These are phyloP conservation scores for Lepidium africanum DNA, from an alignment of 345 rosid species.

Conservation along the genomic window DNA sequence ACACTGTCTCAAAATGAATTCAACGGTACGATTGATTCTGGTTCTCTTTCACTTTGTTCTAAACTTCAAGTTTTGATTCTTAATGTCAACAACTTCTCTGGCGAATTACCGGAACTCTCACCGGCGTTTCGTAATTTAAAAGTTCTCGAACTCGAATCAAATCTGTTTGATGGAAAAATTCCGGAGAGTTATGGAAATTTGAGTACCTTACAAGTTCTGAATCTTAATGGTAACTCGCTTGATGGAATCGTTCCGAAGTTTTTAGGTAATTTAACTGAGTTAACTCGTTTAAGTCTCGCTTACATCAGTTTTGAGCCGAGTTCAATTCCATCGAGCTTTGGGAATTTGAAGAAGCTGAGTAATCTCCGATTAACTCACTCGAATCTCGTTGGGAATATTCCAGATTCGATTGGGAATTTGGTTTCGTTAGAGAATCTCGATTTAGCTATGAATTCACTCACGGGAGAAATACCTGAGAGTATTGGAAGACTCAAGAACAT, in stretches of 20 bases:
- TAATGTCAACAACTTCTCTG: conserved; percentile 34
- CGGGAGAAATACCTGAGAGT: conserved; percentile 44
- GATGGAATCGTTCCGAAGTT: conserved; percentile 45
- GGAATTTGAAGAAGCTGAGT: conserved; percentile 48
- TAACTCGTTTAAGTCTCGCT: conserved; percentile 37
- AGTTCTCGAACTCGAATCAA: conserved; percentile 39
- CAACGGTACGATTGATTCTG: conserved; percentile 36
- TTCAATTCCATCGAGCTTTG: conserved; percentile 41
- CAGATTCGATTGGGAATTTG: conserved; percentile 42
- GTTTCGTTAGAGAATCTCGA: conserved; percentile 39
- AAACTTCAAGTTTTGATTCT: conserved; percentile 35
- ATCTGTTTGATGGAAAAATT: conserved; percentile 44
- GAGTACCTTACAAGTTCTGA: conserved; percentile 28
- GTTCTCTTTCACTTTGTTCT: conserved; percentile 43
- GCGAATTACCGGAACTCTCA: conserved; percentile 49
- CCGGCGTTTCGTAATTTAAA: conserved; percentile 24
- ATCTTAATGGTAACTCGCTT: conserved; percentile 29
- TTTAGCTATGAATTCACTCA: conserved; percentile 34
- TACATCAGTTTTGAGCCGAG: conserved; percentile 36
- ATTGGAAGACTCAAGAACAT: conserved; percentile 35
- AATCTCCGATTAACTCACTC: conserved; percentile 20
- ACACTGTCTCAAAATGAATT: conserved; percentile 32
- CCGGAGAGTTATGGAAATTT: conserved; percentile 48
- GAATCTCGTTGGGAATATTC: conserved; percentile 49
- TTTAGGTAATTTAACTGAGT: conserved; percentile 40